phyloP scores from a whole-genome alignment of 768 basidiomycete species.

The Serendipita sp. region DNA sequence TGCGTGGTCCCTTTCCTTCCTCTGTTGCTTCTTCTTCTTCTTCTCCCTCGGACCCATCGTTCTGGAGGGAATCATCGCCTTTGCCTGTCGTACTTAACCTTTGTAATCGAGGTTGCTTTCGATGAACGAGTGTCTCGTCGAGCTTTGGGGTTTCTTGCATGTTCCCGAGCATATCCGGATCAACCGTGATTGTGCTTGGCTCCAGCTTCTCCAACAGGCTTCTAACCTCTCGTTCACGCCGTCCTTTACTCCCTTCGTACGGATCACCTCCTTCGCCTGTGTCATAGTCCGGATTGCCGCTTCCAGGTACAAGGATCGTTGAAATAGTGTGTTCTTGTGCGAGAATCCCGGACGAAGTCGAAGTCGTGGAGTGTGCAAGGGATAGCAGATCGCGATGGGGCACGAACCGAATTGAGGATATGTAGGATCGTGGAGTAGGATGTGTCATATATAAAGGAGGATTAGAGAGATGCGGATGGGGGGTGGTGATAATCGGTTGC shows the following conservation, averaged over 20 bases:
- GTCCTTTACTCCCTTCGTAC: conserved; percentile 66
- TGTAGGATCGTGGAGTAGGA: conserved; percentile 62
- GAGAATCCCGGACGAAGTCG: not conserved
- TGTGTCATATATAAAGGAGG: conserved; percentile 86
- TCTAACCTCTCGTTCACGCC: conserved; percentile 84
- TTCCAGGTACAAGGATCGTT: conserved; percentile 76
- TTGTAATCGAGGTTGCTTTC: conserved; percentile 65
- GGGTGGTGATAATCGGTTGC: conserved; percentile 44
- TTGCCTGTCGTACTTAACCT: conserved; percentile 58
- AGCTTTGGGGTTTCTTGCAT: conserved; percentile 42
- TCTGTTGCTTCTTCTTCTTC: conserved; percentile 17
- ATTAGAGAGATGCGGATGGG: conserved; percentile 30
- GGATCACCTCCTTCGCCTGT: conserved; percentile 77
- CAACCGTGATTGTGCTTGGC: conserved; percentile 80
- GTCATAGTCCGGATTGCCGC: conserved; percentile 92
- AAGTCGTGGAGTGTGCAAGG: conserved; percentile 21
- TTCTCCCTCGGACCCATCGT: conserved; percentile 22
- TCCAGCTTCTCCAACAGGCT: conserved; percentile 77
- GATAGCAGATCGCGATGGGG: conserved; percentile 80
- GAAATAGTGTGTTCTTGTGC: conserved; percentile 69
- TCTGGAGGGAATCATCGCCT: conserved; percentile 34
- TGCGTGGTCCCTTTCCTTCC: conserved; percentile 24
- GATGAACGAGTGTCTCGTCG: conserved; percentile 37
- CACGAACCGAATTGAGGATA: conserved; percentile 64
- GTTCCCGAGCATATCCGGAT: conserved; percentile 60